Evolutionary conservation across 2,329 filamentous ascomycete species (phyloP).

Genomic region (Botrytis paeoniae): DNA sequence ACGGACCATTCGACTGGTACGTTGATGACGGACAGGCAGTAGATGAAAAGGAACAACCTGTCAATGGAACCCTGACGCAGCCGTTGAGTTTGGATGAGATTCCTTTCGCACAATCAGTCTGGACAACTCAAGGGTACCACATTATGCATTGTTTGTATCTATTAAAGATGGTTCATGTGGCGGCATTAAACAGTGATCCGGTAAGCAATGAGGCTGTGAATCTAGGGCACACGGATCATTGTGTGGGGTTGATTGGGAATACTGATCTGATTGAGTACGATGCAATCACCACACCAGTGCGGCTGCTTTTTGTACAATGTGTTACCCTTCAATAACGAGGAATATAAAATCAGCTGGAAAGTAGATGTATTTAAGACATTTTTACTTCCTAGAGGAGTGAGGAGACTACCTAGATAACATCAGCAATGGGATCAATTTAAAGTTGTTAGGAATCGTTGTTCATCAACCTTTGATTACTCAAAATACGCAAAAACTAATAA

Average conservation of each 20-base stretch:
- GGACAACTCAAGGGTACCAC: neutral
- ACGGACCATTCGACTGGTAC: constrained; percentile 9
- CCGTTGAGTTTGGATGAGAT: neutral
- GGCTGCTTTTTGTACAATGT: neutral
- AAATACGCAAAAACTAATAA: neutral
- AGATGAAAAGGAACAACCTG: neutral
- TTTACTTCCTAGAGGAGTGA: neutral
- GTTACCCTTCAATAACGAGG: neutral
- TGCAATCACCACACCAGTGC: neutral
- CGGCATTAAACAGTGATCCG: neutral
- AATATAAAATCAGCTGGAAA: neutral
- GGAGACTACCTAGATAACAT: neutral
- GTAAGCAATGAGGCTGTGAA: neutral
- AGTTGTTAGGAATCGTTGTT: neutral
- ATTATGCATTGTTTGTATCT: constrained; percentile 4
- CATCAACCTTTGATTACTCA: neutral
- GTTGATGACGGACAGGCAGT: neutral
- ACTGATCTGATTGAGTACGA: neutral
- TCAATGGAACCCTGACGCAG: neutral
- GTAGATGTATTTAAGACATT: neutral
- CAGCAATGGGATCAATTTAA: neutral
- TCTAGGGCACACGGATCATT: constrained; percentile 7
- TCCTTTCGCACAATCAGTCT: neutral
- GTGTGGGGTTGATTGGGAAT: neutral
- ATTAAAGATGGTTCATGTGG: neutral